Conservation (phyloP, 495 filamentous ascomycete genomes). For the Pseudoneurospora amorphoporcata region DNA sequence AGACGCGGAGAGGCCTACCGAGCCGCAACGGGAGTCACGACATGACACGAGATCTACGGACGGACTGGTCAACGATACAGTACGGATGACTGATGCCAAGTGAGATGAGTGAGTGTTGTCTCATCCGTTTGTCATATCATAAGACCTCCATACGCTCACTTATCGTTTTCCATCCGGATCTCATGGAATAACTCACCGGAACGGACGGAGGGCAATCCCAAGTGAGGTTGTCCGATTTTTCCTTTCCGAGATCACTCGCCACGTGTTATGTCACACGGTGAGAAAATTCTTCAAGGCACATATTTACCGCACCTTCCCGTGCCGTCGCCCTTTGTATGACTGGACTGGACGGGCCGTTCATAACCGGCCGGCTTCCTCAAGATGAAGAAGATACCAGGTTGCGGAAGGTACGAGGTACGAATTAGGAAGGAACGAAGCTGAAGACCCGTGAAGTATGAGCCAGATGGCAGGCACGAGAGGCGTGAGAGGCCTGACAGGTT, state of each 20-base stretch:
- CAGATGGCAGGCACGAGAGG: not conserved
- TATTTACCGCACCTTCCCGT: not conserved
- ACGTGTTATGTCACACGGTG: not conserved
- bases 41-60: not conserved
- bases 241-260: not conserved
- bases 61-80: not conserved
- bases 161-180: not conserved
- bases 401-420: not conserved
- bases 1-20: not conserved
- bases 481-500: not conserved
- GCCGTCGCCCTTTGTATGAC: not conserved
- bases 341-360: not conserved
- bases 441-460: not conserved
- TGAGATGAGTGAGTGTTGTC: not conserved
- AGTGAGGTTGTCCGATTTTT: not conserved
- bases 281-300: not conserved
- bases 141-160: not conserved
- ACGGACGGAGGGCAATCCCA: not conserved
- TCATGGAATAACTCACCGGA: not conserved
- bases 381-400: not conserved
- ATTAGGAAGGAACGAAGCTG: not conserved
- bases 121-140: not conserved
- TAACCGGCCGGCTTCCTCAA: not conserved
- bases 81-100: not conserved
- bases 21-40: not conserved